phyloP scores from a whole-genome alignment of 768 basidiomycete genomes.

The Trametes coccinea region DNA sequence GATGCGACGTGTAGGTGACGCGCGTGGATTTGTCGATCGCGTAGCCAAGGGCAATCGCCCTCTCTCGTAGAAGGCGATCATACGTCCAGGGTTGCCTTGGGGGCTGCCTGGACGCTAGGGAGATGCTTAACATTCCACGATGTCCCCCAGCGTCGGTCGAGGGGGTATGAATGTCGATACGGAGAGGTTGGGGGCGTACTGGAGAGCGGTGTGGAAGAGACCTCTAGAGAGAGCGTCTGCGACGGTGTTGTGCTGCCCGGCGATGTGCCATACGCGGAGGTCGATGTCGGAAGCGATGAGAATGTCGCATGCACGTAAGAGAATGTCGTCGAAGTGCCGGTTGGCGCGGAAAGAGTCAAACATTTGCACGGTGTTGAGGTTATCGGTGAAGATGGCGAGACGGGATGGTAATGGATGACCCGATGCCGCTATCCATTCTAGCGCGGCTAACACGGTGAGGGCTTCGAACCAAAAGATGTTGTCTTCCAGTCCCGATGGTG shows the following conservation, averaged over 20 bases:
- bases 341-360: slow-evolving; percentile 26
- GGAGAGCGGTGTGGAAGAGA: no score
- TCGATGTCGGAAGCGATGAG: background rate
- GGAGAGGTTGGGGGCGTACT: no score
- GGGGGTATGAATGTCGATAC: slow-evolving; percentile 21
- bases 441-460: background rate
- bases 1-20: slow-evolving; percentile 33
- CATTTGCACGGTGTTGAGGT: slow-evolving; percentile 29
- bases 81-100: slow-evolving; percentile 35
- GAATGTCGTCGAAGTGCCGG: background rate
- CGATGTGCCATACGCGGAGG: no score
- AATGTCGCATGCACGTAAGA: background rate
- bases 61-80: slow-evolving; percentile 35
- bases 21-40: slow-evolving; percentile 30
- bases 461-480: slow-evolving; percentile 18
- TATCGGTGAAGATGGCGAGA: slow-evolving; percentile 24
- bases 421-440: background rate
- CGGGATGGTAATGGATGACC: background rate
- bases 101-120: slow-evolving; percentile 34
- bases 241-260: no score
- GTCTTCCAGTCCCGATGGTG: slow-evolving; percentile 3
- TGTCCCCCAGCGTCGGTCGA: slow-evolving; percentile 29
- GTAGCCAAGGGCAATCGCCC: slow-evolving; percentile 35
- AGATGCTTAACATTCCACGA: slow-evolving; percentile 19
- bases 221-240: no score